phyloP scores from a whole-genome alignment of 169 alveolate species.

The Besnoitia besnoiti region DNA sequence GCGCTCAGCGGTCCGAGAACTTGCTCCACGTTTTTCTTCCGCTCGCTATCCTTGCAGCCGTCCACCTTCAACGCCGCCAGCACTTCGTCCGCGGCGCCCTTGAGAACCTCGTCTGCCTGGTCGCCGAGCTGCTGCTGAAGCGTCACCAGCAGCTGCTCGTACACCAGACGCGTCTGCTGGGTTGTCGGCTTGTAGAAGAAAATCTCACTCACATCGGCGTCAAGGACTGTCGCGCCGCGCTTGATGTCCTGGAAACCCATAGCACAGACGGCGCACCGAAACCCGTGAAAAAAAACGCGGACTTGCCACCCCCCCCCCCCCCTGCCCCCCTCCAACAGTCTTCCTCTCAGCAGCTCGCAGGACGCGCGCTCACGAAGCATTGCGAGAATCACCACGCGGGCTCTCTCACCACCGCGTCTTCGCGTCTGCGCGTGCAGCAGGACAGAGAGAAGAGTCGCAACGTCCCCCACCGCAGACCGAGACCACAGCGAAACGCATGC shows the following conservation, averaged over 20 bases:
- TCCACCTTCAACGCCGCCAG: constrained; percentile 89
- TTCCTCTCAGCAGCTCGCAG: background rate
- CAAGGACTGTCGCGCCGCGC: constrained; percentile 86
- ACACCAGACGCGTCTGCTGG: constrained; percentile 87
- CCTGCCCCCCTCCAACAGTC: no score
- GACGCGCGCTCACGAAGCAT: background rate
- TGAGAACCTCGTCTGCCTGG: constrained; percentile 90
- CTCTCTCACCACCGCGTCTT: no score
- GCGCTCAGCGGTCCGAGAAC: constrained; percentile 69
- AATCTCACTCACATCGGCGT: constrained; percentile 84
- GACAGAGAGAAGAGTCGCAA: no score
- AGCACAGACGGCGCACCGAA: background rate
- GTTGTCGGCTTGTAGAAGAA: constrained; percentile 92
- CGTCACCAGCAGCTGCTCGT: constrained; percentile 87
- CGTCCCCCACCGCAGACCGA: no score
- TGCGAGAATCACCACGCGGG: background rate
- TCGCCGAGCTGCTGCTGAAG: constrained; percentile 91
- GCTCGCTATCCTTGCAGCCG: constrained; percentile 65
- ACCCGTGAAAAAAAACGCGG: background rate
- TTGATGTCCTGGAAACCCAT: constrained; percentile 71
- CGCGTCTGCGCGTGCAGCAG: no score
- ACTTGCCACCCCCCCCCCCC: background rate
- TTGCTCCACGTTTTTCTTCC: constrained; percentile 66
- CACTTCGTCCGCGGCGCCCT: constrained; percentile 94
- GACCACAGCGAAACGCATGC: no score